phyloP scores from a whole-genome alignment of 2,329 filamentous ascomycete genomes.

The Emericellopsis cladophorae region DNA sequence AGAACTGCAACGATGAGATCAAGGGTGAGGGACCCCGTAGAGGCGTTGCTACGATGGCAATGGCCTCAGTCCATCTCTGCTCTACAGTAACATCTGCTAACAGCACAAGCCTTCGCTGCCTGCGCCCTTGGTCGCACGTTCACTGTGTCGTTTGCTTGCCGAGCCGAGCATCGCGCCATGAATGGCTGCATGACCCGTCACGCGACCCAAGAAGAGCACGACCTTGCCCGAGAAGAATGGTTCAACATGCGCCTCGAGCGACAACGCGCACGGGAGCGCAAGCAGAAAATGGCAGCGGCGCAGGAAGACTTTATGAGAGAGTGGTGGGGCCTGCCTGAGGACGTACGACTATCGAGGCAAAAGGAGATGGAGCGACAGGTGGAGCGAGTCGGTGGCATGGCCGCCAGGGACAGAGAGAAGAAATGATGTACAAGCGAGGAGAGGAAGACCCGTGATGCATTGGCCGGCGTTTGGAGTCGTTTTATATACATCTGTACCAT shows the following conservation, averaged over 20 bases:
- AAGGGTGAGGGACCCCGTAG: constrained; percentile 38
- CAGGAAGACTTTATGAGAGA: constrained; percentile 54
- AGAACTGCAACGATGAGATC: constrained; percentile 64
- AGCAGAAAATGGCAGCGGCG: constrained; percentile 43
- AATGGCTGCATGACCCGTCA: constrained; percentile 86
- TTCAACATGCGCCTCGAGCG: constrained; percentile 67
- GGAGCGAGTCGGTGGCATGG: constrained; percentile 44
- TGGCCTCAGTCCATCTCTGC: too few species aligned
- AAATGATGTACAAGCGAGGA: neutral
- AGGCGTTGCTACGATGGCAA: too few species aligned
- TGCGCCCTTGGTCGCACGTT: constrained; percentile 82
- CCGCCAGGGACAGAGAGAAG: constrained; percentile 19
- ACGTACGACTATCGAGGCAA: constrained; percentile 35
- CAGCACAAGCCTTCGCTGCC: constrained; percentile 64
- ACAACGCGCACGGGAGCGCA: constrained; percentile 51
- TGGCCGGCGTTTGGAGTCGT: too few species aligned
- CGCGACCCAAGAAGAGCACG: constrained; percentile 74
- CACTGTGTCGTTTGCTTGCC: constrained; percentile 78
- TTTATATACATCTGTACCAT: too few species aligned
- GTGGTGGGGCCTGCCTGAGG: constrained; percentile 53
- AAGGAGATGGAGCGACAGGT: constrained; percentile 34
- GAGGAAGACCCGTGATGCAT: too few species aligned
- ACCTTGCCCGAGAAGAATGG: constrained; percentile 87
- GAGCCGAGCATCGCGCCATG: constrained; percentile 69
- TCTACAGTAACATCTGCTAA: too few species aligned